Evolutionary conservation across 1,284 basidiomycete genomes (phyloP).

Genomic region (Meripilus lineatus): DNA sequence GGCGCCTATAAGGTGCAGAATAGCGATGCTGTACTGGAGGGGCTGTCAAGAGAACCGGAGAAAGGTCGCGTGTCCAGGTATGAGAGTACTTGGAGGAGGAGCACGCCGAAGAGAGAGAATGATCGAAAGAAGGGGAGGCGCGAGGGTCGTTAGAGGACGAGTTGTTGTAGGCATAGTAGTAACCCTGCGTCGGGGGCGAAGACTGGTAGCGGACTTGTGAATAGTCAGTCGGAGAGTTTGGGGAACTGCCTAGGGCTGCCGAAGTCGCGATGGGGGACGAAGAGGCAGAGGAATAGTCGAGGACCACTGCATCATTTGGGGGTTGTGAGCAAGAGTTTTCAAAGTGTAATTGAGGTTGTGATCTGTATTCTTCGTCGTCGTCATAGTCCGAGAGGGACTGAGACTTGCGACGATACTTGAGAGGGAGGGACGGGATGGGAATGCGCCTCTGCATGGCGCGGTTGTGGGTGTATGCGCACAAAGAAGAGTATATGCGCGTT

Average conservation of each 20-base stretch:
- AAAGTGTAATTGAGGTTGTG: too few species aligned
- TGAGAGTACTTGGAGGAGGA: too few species aligned
- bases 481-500: too few species aligned
- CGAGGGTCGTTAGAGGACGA: not conserved
- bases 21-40: not conserved
- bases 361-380: too few species aligned
- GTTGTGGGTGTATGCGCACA: not conserved
- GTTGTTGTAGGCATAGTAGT: slow-evolving; percentile 2
- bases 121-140: not conserved
- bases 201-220: not conserved
- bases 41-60: not conserved
- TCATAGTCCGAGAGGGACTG: too few species aligned
- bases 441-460: too few species aligned
- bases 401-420: too few species aligned
- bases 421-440: not conserved
- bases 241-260: not conserved
- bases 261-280: slow-evolving; percentile 3
- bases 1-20: not conserved
- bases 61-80: not conserved
- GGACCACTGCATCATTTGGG: too few species aligned
- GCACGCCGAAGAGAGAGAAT: not conserved
- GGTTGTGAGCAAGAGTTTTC: too few species aligned
- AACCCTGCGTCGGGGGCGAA: too few species aligned
- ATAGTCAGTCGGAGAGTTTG: not conserved
- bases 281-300: not conserved